Evolutionary conservation across 345 rosid genomes (phyloP).

Genomic region (Nephelium lappaceum): DNA sequence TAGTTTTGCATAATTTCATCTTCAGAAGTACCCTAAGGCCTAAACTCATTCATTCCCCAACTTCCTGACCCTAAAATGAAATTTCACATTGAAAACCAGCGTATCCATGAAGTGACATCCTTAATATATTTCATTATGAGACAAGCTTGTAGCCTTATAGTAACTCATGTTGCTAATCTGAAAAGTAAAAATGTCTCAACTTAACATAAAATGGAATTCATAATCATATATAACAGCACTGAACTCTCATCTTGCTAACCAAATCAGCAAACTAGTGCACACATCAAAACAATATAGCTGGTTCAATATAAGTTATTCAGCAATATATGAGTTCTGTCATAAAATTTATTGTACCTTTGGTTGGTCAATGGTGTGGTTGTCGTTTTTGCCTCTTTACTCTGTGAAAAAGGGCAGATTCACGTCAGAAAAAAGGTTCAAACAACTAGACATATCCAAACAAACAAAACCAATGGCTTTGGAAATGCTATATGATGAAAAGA

Average conservation of each 20-base stretch:
- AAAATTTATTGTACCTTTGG: conserved; percentile 47
- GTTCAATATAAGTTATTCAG: neutral
- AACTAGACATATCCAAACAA: neutral
- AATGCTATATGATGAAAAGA: neutral
- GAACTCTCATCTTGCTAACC: neutral
- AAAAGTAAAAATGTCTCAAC: neutral
- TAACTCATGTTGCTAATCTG: neutral
- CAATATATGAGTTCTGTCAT: neutral
- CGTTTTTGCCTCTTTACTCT: conserved; percentile 66
- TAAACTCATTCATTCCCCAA: neutral
- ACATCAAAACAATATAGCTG: neutral
- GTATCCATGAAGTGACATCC: neutral
- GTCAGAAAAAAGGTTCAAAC: conserved; percentile 11
- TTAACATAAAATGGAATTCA: neutral
- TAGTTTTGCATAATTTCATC: neutral
- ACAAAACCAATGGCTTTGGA: neutral
- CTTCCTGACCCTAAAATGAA: neutral
- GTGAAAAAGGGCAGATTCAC: conserved; percentile 21
- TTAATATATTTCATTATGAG: neutral
- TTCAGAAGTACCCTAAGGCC: neutral
- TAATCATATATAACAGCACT: neutral
- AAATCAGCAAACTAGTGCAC: neutral
- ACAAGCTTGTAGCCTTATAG: neutral
- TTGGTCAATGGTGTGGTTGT: conserved; percentile 30
- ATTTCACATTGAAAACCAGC: conserved; percentile 6